A percentile compares a stretch with the other conserved stretches of the same genome.
Conservation (phyloP, 148 eudicot genomes). For the Rhododendron simsii region DNA sequence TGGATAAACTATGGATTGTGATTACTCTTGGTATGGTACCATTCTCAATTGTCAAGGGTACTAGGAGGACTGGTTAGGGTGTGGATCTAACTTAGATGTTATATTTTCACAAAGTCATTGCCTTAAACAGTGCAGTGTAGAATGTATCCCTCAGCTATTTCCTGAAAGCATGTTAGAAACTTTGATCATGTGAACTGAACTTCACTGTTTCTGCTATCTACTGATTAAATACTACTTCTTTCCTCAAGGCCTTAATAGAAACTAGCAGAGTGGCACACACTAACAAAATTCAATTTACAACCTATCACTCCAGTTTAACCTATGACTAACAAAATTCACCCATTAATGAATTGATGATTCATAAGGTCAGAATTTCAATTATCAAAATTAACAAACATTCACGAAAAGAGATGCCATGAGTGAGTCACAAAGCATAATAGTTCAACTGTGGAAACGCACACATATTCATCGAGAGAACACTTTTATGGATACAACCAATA, state of each 20-base stretch:
- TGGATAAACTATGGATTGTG: not conserved
- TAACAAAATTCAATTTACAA: too few species aligned
- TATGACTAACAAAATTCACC: too few species aligned
- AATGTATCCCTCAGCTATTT: not conserved
- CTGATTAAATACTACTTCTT: not conserved
- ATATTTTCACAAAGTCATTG: not conserved
- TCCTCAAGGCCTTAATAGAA: not conserved
- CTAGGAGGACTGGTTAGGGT: not conserved
- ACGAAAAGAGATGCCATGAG: too few species aligned
- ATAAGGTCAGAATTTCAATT: too few species aligned
- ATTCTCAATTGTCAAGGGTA: not conserved
- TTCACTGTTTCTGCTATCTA: not conserved
- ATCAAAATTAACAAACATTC: too few species aligned
- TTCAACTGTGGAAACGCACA: too few species aligned
- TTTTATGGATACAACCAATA: too few species aligned
- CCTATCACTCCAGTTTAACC: too few species aligned
- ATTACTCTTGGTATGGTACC: not conserved
- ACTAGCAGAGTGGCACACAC: too few species aligned
- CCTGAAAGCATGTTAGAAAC: not conserved
- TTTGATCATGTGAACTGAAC: not conserved
- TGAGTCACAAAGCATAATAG: too few species aligned
- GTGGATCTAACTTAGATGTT: not conserved
- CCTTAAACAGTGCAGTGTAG: not conserved
- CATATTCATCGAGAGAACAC: too few species aligned
- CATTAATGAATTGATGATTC: too few species aligned